Percentiles rank a stretch among this genome's conserved stretches.
Conservation (phyloP, 1,139 yeast genomes). For the Magnusiomyces paraingens region DNA sequence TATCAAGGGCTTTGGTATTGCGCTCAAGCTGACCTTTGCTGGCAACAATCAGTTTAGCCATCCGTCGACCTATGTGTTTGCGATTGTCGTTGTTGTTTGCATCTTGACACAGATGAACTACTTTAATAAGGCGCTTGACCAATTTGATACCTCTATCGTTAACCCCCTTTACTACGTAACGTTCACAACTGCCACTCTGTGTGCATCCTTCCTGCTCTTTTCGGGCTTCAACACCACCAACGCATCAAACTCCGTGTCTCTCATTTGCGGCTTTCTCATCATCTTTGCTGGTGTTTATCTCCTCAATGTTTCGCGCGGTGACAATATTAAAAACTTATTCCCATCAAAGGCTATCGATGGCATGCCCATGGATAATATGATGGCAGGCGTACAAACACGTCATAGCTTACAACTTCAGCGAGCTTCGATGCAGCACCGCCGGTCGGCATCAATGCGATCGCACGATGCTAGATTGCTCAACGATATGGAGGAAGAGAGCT, state of each 20-base stretch:
- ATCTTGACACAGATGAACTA: slow-evolving; percentile 89
- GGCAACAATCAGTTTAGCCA: slow-evolving; percentile 92
- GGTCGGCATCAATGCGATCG: slow-evolving; percentile 29
- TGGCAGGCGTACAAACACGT: slow-evolving; percentile 71
- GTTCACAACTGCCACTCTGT: slow-evolving; percentile 80
- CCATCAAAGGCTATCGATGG: slow-evolving; percentile 58
- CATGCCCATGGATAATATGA: slow-evolving; percentile 80
- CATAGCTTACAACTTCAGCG: slow-evolving; percentile 44
- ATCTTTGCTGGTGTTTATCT: slow-evolving; percentile 85
- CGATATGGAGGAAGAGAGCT: slow-evolving; percentile 31
- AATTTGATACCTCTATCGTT: slow-evolving; percentile 86
- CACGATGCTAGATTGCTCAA: slow-evolving; percentile 28
- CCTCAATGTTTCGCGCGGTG: slow-evolving; percentile 66
- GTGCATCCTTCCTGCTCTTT: slow-evolving; percentile 81
- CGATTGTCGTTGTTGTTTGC: slow-evolving; percentile 71
- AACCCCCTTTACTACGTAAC: slow-evolving; percentile 89
- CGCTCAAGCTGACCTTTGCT: slow-evolving; percentile 71
- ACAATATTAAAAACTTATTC: slow-evolving; percentile 38
- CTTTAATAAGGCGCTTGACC: slow-evolving; percentile 88
- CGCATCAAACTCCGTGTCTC: slow-evolving; percentile 75
- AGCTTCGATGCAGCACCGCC: slow-evolving; percentile 34
- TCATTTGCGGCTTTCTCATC: slow-evolving; percentile 78
- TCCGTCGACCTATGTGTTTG: slow-evolving; percentile 75
- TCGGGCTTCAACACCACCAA: slow-evolving; percentile 83
- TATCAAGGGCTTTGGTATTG: slow-evolving; percentile 90